Evolutionary conservation across 345 rosid genomes (phyloP).

Genomic region (thale cress (Arabidopsis thaliana)): TAIR10.1 NC_003070.9:12586001-12586500

Average conservation of each 20-base stretch:
- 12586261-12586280: constrained; percentile 63
- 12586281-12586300: constrained; percentile 62
- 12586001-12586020: constrained; percentile 62
- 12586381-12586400: not conserved
- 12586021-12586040: constrained; percentile 54
- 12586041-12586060: constrained; percentile 51
- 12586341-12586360: constrained; percentile 55
- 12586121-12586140: constrained; percentile 79
- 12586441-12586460: constrained; percentile 50
- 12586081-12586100: constrained; percentile 62
- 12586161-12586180: constrained; percentile 52
- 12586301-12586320: constrained; percentile 52
- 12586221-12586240: constrained; percentile 61
- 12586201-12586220: constrained; percentile 76
- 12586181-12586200: constrained; percentile 57
- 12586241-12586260: constrained; percentile 14
- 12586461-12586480: constrained; percentile 40
- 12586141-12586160: constrained; percentile 59
- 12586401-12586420: constrained; percentile 41
- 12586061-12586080: constrained; percentile 79
- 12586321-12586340: constrained; percentile 27
- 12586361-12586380: not conserved
- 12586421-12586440: constrained; percentile 44
- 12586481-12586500: constrained; percentile 45
- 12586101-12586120: constrained; percentile 59